These are phyloP conservation scores for Daedaleopsis nitida DNA, from an alignment of 768 basidiomycete genomes.

Conservation along the genomic window DNA sequence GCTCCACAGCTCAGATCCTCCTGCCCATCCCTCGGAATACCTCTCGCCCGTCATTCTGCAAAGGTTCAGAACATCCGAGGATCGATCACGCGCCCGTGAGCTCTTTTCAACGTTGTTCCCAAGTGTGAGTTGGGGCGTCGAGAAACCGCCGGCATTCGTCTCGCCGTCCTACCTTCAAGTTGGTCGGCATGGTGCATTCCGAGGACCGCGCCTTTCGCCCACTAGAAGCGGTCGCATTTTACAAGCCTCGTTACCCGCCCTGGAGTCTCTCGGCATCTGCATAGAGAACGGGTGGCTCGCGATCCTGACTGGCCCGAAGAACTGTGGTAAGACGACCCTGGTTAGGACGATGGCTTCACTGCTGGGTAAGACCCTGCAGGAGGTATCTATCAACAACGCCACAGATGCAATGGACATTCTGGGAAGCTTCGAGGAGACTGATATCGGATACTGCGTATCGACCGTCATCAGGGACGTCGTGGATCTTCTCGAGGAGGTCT, in stretches of 20 bases:
- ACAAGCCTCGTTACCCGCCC: slow-evolving; percentile 59
- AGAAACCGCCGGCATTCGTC: slow-evolving; percentile 35
- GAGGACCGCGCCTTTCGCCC: slow-evolving; percentile 36
- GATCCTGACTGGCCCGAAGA: slow-evolving; percentile 78
- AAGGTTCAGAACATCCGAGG: slow-evolving; percentile 77
- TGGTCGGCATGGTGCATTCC: slow-evolving; percentile 55
- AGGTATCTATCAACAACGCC: slow-evolving; percentile 79
- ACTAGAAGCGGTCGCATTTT: slow-evolving; percentile 52
- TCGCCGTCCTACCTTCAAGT: slow-evolving; percentile 58
- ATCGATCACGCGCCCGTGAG: slow-evolving; percentile 53
- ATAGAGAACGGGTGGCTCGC: slow-evolving; percentile 81
- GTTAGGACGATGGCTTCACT: slow-evolving; percentile 70
- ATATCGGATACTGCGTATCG: slow-evolving; percentile 44
- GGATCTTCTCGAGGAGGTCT: slow-evolving; percentile 17
- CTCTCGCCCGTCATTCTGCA: slow-evolving; percentile 78
- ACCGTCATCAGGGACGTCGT: slow-evolving; percentile 44
- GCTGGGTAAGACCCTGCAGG: slow-evolving; percentile 67
- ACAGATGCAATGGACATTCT: slow-evolving; percentile 94
- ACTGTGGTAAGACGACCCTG: slow-evolving; percentile 79
- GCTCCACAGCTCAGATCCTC: slow-evolving; percentile 35
- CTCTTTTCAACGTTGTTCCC: slow-evolving; percentile 60
- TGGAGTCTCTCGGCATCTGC: slow-evolving; percentile 78
- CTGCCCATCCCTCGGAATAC: slow-evolving; percentile 58
- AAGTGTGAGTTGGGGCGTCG: slow-evolving; percentile 15
- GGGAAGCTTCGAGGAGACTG: slow-evolving; percentile 94